Evolutionary conservation across 1,284 basidiomycete genomes (phyloP).

Genomic region (Moesziomyces antarcticus): DNA sequence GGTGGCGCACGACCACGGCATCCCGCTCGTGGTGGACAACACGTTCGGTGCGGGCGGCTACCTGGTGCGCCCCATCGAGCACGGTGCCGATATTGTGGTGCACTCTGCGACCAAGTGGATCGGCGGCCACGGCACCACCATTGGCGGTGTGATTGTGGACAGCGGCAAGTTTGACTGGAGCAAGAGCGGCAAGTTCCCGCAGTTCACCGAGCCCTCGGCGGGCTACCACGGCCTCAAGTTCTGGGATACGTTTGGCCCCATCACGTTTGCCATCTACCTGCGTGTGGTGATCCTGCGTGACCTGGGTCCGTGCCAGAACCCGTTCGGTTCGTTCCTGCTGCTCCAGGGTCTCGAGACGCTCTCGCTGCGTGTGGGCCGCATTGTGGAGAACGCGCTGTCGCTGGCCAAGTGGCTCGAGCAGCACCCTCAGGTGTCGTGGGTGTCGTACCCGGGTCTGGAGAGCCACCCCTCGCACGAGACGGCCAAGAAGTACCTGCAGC

Average conservation of each 20-base stretch:
- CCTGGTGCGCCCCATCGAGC: slow-evolving; percentile 78
- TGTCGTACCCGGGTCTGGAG: slow-evolving; percentile 81
- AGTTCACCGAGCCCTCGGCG: slow-evolving; percentile 82
- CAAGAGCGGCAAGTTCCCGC: slow-evolving; percentile 79
- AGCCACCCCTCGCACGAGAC: slow-evolving; percentile 75
- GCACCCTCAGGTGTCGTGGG: slow-evolving; percentile 81
- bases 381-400: slow-evolving; percentile 79
- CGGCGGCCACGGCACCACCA: slow-evolving; percentile 87
- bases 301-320: slow-evolving; percentile 79
- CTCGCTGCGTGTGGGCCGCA: slow-evolving; percentile 80
- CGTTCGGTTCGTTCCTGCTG: slow-evolving; percentile 84
- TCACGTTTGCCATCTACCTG: slow-evolving; percentile 80
- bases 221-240: slow-evolving; percentile 79
- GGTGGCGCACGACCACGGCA: slow-evolving; percentile 78
- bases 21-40: slow-evolving; percentile 88
- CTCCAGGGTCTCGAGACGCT: slow-evolving; percentile 88
- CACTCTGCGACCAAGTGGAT: slow-evolving; percentile 93
- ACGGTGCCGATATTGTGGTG: slow-evolving; percentile 86
- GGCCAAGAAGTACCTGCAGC: slow-evolving; percentile 71
- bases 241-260: slow-evolving; percentile 76
- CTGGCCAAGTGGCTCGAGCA: slow-evolving; percentile 80
- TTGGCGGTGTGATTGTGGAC: slow-evolving; percentile 84
- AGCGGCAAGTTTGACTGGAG: slow-evolving; percentile 87
- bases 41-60: slow-evolving; percentile 88
- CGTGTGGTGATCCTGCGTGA: slow-evolving; percentile 82